phyloP scores from a whole-genome alignment of 129 eudicot species.

The Sambucus nigra region DNA sequence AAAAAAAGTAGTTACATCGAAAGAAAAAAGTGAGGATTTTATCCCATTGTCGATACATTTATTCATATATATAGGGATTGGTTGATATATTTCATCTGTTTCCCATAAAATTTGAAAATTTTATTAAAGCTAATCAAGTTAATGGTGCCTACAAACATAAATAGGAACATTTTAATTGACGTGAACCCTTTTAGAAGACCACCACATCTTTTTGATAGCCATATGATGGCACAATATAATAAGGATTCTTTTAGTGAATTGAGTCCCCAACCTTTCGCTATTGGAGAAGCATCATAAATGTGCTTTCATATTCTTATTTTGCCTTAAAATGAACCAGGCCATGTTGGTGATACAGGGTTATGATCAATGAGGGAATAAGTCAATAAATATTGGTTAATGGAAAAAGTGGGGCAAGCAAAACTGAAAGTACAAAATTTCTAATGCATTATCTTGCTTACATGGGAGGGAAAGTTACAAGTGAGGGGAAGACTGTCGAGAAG shows the following conservation, averaged over 20 bases:
- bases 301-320: conserved; percentile 6
- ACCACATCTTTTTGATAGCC: conserved; percentile 91
- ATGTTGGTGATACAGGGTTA: conserved; percentile 55
- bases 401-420: conserved; percentile 99
- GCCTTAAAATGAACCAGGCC: neutral
- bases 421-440: conserved; percentile 92
- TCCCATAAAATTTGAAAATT: neutral
- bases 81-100: too few relatives aligned
- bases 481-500: conserved; percentile 91
- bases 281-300: conserved; percentile 98
- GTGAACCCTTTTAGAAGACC: conserved; percentile 91
- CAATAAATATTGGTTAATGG: conserved; percentile 99
- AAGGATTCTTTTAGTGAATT: conserved; percentile 88
- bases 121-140: conserved; percentile 12
- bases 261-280: conserved; percentile 98
- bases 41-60: too few relatives aligned
- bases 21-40: too few relatives aligned
- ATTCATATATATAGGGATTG: too few relatives aligned
- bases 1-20: too few relatives aligned
- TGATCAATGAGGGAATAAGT: conserved; percentile 94
- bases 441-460: conserved; percentile 98
- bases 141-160: conserved; percentile 54
- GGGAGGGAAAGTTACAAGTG: conserved; percentile 90
- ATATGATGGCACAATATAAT: conserved; percentile 97
- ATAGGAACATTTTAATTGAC: conserved; percentile 87